phyloP scores from a whole-genome alignment of 208 protist genomes.

The Porcisia deanei region DNA sequence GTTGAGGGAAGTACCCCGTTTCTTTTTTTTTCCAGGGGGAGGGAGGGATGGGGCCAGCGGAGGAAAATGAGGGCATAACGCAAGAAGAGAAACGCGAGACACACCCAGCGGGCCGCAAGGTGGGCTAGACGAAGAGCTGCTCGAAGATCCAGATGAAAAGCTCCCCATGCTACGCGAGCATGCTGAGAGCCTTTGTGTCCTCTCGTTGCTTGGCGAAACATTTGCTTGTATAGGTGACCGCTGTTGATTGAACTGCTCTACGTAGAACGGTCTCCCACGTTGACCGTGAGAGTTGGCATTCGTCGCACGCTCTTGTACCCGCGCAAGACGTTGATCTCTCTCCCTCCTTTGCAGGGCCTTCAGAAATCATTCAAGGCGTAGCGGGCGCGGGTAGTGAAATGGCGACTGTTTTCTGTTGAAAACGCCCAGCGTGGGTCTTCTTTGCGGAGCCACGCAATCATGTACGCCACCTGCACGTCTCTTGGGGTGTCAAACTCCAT shows the following conservation, averaged over 20 bases:
- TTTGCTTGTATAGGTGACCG: neutral
- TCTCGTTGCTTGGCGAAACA: neutral
- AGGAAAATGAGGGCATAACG: neutral
- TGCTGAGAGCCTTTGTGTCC: neutral
- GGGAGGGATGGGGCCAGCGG: neutral
- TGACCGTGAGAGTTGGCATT: neutral
- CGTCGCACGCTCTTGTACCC: neutral
- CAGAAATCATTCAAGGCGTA: slow-evolving; percentile 89
- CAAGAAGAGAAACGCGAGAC: neutral
- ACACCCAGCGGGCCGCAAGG: neutral
- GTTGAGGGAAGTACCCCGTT: neutral
- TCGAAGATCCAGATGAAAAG: neutral
- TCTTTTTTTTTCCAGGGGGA: too few relatives aligned
- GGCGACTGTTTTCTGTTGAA: slow-evolving; percentile 89
- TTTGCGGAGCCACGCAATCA: slow-evolving; percentile 92
- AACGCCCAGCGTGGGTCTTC: slow-evolving; percentile 92
- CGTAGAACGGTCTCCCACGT: neutral
- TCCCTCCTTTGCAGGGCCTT: neutral
- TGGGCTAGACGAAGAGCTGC: neutral
- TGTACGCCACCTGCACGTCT: slow-evolving; percentile 87
- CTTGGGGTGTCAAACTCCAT: slow-evolving; percentile 90
- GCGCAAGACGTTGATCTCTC: neutral
- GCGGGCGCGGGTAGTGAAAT: slow-evolving; percentile 80
- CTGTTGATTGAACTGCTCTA: neutral
- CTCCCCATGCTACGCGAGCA: neutral